Conservation (phyloP, 2,329 filamentous ascomycete genomes). For the Cladosporium sp. region DNA sequence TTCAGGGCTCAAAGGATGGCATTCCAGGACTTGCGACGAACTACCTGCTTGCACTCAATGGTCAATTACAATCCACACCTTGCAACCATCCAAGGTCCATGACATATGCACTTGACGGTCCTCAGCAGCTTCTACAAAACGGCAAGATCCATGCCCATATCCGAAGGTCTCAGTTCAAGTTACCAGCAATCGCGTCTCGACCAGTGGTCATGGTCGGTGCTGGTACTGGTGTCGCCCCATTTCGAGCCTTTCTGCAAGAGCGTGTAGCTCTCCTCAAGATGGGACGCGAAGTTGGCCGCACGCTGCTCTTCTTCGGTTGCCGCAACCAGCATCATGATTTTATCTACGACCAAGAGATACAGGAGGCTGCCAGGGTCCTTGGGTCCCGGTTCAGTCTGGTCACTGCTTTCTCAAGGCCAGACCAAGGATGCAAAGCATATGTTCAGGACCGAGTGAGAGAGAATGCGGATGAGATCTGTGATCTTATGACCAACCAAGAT, state of each 20-base stretch:
- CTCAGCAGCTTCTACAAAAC: constrained; percentile 43
- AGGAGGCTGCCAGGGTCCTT: constrained; percentile 33
- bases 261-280: constrained; percentile 34
- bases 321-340: constrained; percentile 49
- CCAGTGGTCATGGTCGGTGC: constrained; percentile 56
- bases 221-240: constrained; percentile 54
- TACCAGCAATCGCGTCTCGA: constrained; percentile 43
- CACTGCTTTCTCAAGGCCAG: constrained; percentile 37
- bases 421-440: constrained; percentile 33
- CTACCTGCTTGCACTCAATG: constrained; percentile 40
- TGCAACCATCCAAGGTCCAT: constrained; percentile 41
- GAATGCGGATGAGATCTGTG: constrained; percentile 31
- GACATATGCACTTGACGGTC: constrained; percentile 35
- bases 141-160: constrained; percentile 38
- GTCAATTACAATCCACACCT: constrained; percentile 38
- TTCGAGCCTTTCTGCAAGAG: constrained; percentile 44
- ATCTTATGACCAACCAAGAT: constrained; percentile 35
- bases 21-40: constrained; percentile 44
- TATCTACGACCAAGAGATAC: constrained; percentile 35
- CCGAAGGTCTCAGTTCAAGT: constrained; percentile 49
- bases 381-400: constrained; percentile 30
- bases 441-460: constrained; percentile 43
- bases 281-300: constrained; percentile 27
- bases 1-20: constrained; percentile 22
- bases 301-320: constrained; percentile 35